Evolutionary conservation across 306 rosid species (phyloP).

Genomic region (Cicer arietinum): DNA sequence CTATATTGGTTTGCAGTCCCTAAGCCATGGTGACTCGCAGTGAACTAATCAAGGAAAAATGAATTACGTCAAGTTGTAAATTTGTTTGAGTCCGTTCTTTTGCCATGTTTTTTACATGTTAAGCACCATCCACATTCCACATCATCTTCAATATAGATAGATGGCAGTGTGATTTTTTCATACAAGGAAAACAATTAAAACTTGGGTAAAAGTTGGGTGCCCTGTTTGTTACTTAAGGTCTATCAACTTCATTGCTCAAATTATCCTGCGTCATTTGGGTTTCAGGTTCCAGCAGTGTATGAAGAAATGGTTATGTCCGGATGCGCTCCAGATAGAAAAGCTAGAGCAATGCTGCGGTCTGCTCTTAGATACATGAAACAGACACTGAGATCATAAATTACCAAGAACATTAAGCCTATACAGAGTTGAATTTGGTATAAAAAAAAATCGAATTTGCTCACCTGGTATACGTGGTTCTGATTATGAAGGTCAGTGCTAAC

Average conservation of each 20-base stretch:
- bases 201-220: neutral
- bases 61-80: constrained; percentile 3
- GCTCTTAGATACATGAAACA: constrained; percentile 92
- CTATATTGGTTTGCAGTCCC: constrained; percentile 6
- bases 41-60: constrained; percentile 23
- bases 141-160: constrained; percentile 20
- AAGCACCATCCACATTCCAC: constrained; percentile 3
- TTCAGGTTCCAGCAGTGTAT: constrained; percentile 91
- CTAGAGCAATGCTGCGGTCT: constrained; percentile 92
- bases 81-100: constrained; percentile 12
- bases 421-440: constrained; percentile 22
- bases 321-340: constrained; percentile 88
- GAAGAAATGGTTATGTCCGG: constrained; percentile 91
- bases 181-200: constrained; percentile 24
- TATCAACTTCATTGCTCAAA: constrained; percentile 29
- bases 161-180: constrained; percentile 21
- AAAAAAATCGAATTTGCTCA: constrained; percentile 4
- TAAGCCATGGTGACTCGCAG: constrained; percentile 1
- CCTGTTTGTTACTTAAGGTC: constrained; percentile 4
- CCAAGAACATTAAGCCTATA: constrained; percentile 45
- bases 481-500: constrained; percentile 57
- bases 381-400: constrained; percentile 55
- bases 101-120: neutral
- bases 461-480: constrained; percentile 35
- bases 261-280: constrained; percentile 45